Evolutionary conservation across 805 yeast genomes (phyloP), one percentile per base, ranked within the genome.

Genomic region (Saturnispora mendoncae): DNA sequence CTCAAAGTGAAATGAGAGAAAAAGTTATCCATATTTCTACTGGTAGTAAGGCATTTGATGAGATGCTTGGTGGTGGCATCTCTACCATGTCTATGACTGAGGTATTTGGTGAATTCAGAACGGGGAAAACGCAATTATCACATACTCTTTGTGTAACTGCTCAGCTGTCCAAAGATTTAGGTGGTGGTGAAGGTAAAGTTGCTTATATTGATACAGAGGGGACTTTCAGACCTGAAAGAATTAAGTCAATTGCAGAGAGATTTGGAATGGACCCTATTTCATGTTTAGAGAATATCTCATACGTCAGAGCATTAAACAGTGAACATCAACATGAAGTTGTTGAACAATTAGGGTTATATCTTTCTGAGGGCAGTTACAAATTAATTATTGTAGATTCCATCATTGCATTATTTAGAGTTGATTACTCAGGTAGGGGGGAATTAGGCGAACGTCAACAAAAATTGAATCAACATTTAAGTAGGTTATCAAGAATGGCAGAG

Each of bases 161-260:
- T 30, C 90, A 82, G 55, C 58, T 82, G 44, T 86, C 85, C 8
- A 74, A 68, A 33, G 74, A 71, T 28, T 65, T 77, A 71, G 88
- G 88, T 4, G 90, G 90, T 4, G 87, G 80, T 12, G 88, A 80
- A 56, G 90, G 90, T 0, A 82, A 81, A 60, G 84, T 82, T 21
- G 80, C 84, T 8, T 82, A 76, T 51, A 78, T 82, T 44, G 90
- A 83, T 53, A 81, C 90, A 0, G 90, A 83, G 55, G 90, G 90
- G 4, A 82, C 90, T 1, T 82, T 82, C 49, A 69, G 90, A 43
- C 90, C 90, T 2, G 85, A 79, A 46, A 66, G 80, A 54, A 70
- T 75, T 39, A 62, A 59, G 30, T 72, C 78, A 31, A 82, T 83
- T 50, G 86, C 90, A 2, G 75, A 70, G 47, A 62, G 84, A 43